phyloP scores from a whole-genome alignment of 2,329 filamentous ascomycete species.

The Trichoderma gracile region DNA sequence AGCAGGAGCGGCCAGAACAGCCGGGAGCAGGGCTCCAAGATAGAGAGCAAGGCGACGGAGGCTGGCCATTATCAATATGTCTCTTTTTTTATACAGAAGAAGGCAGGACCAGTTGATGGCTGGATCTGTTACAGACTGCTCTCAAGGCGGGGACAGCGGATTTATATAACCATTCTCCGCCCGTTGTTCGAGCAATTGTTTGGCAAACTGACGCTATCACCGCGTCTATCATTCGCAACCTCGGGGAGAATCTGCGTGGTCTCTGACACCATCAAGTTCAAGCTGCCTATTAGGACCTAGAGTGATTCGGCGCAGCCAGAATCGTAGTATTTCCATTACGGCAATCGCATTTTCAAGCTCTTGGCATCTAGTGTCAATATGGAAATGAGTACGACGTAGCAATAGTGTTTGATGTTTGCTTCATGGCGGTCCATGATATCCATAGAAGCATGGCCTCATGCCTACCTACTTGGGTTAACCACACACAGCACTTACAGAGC shows the following conservation, averaged over 20 bases:
- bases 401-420: neutral
- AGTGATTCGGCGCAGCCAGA: neutral
- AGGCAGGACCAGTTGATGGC: neutral
- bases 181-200: neutral
- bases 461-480: too few species aligned
- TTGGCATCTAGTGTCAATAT: conserved; percentile 14
- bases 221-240: neutral
- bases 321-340: neutral
- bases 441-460: too few species aligned
- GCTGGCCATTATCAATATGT: conserved; percentile 33
- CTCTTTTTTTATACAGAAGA: neutral
- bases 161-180: neutral
- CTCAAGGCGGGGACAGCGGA: neutral
- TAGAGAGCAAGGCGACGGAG: conserved; percentile 37
- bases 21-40: conserved; percentile 39
- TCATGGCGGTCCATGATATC: neutral
- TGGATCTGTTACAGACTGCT: neutral
- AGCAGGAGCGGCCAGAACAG: conserved; percentile 36
- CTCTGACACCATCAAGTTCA: neutral
- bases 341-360: neutral
- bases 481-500: neutral
- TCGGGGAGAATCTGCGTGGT: conserved; percentile 1
- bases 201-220: neutral
- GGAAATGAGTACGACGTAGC: conserved; percentile 3
- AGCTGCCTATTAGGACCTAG: conserved; percentile 19